Base-by-base conservation (phyloP, 495 filamentous ascomycete genomes). In the Penicillium daleae region DNA sequence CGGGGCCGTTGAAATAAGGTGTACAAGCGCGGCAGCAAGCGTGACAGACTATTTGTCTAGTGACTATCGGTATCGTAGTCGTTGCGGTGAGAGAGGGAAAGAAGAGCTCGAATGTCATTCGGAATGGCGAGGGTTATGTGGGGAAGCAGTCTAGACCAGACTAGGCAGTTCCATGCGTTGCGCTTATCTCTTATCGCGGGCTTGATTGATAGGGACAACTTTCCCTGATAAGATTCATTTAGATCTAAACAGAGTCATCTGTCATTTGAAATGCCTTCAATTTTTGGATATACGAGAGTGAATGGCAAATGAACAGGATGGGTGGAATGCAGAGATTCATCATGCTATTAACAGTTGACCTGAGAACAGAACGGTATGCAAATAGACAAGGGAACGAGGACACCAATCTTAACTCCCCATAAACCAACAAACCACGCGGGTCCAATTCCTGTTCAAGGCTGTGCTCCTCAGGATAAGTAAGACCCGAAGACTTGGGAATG, bases 141-240 rank as follows among this genome's bases (percentile, higher is more conserved):
- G 65, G 48, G 65, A 51, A 51, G 56, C n/a, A 57, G 51, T 44
- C 65, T 66, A 69, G 66, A 59, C 63, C 63, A 19, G 55, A 61
- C 32, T 58, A 64, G 63, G 69, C 66, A 71, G 59, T 62, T 71
- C 19, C 31, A 69, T 53, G 59, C 69, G 66, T 19, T 32, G 35
- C 24, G 31, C 56, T 48, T 52, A 59, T 59, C 56, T 19, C 59
- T 62, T 63, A 58, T 57, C 60, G 26, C 10, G 42, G 8, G 7
- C 8, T 3, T 31, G 29, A 31, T 2, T n/a, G 37, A 40, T 40
- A 40, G 15, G 1, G 37, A 40, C 3, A 1, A 17, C 6, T 40
- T 40, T n/a, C n/a, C n/a, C n/a, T n/a, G n/a, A 49, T 49, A 49
- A 49, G 6, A 49, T 49, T 49, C n/a, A 12, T 26, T 17, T 49